phyloP scores from a whole-genome alignment of 805 yeast genomes.

The Kluyveromyces aestuarii region DNA sequence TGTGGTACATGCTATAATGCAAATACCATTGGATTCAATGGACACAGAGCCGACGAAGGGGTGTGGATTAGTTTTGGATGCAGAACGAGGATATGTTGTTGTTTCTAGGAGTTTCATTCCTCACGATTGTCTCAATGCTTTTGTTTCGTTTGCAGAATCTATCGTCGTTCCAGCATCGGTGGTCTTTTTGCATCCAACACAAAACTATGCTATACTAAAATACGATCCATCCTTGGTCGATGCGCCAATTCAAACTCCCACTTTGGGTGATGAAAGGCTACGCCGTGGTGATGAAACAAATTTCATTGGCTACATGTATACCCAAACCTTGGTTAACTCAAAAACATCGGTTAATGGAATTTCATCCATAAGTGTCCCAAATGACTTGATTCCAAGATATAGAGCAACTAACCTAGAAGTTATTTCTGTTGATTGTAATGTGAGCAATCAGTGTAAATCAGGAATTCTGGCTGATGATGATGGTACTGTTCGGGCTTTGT shows the following conservation, averaged over 20 bases:
- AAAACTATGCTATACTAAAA: constrained; percentile 73
- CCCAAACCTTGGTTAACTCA: constrained; percentile 59
- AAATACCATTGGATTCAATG: constrained; percentile 69
- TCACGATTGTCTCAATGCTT: constrained; percentile 64
- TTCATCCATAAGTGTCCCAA: constrained; percentile 63
- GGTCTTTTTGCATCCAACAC: constrained; percentile 77
- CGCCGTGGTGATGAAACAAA: constrained; percentile 65
- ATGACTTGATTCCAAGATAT: constrained; percentile 65
- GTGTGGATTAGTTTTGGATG: constrained; percentile 76
- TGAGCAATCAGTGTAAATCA: constrained; percentile 64
- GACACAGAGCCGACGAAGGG: constrained; percentile 52
- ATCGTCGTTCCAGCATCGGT: constrained; percentile 73
- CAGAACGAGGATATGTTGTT: constrained; percentile 67
- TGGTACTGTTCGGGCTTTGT: constrained; percentile 74
- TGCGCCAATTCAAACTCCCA: constrained; percentile 66
- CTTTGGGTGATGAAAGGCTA: constrained; percentile 45
- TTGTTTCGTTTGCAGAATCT: constrained; percentile 78
- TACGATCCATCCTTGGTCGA: constrained; percentile 69
- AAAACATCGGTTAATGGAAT: constrained; percentile 73
- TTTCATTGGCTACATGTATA: constrained; percentile 76
- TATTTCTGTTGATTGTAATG: constrained; percentile 60
- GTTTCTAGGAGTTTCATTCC: constrained; percentile 75
- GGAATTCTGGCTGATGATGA: constrained; percentile 71
- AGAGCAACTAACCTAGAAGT: constrained; percentile 80
- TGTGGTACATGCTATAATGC: constrained; percentile 53